phyloP scores from a whole-genome alignment of 345 rosid genomes.

The Raphanus sativus region DNA sequence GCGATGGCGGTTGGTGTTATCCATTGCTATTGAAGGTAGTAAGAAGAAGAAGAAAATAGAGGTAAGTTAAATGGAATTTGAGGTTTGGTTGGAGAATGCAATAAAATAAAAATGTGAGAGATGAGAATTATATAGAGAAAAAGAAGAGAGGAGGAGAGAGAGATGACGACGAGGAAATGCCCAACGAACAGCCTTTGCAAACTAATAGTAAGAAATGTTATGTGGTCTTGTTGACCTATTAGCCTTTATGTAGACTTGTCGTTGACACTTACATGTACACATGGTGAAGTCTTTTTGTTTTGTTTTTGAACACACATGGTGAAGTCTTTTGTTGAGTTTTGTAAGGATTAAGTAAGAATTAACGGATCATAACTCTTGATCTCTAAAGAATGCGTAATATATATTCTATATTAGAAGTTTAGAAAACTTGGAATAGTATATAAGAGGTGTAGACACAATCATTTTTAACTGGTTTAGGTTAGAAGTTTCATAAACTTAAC shows the following conservation, averaged over 20 bases:
- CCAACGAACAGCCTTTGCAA: conserved; percentile 38
- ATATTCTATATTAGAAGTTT: background rate
- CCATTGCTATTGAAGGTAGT: conserved; percentile 17
- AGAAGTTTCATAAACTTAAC: background rate
- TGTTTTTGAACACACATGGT: no score
- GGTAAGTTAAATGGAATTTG: background rate
- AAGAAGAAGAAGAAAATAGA: background rate
- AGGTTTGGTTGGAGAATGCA: conserved; percentile 14
- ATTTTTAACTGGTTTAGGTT: conserved; percentile 1
- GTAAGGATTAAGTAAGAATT: background rate
- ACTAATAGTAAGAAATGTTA: conserved; percentile 33
- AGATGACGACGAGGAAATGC: conserved; percentile 14
- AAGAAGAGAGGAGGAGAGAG: background rate
- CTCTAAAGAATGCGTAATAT: background rate
- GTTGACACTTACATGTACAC: conserved; percentile 33
- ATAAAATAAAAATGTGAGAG: conserved; percentile 7
- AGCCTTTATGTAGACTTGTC: conserved; percentile 38
- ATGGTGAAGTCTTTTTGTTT: conserved; percentile 14
- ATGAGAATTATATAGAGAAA: conserved; percentile 25
- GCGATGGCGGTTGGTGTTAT: conserved; percentile 32
- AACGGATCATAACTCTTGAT: background rate
- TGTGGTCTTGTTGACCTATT: conserved; percentile 39
- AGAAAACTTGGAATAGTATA: background rate
- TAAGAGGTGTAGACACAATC: background rate
- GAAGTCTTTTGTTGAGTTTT: background rate